A percentile compares a stretch with the other conserved stretches of the same genome.
Evolutionary conservation across 2,329 filamentous ascomycete genomes (phyloP).

Genomic region (Elsinoe arachidis): DNA sequence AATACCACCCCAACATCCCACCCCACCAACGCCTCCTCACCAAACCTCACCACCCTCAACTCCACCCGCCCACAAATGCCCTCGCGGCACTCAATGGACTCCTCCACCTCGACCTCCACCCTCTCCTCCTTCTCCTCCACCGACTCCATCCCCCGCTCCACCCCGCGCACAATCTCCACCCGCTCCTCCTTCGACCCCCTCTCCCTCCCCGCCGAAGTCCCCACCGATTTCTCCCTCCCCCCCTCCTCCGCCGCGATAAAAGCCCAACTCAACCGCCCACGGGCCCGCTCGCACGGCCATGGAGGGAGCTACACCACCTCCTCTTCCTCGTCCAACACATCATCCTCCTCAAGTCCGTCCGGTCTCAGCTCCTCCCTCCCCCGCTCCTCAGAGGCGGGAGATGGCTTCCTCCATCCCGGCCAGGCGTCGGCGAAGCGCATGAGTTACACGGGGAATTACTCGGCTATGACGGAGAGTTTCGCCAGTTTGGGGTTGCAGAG

Average conservation of each 20-base stretch:
- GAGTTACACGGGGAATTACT: background rate
- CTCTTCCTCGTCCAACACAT: background rate
- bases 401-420: background rate
- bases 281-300: background rate
- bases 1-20: background rate
- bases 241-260: background rate
- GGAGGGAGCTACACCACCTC: no score
- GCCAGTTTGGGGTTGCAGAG: conserved; percentile 1
- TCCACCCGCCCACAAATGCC: conserved; percentile 3
- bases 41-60: background rate
- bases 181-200: conserved; percentile 13
- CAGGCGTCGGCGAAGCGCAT: background rate
- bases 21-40: conserved; percentile 4
- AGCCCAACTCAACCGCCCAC: background rate
- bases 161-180: background rate
- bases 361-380: background rate
- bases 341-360: background rate
- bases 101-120: conserved; percentile 8
- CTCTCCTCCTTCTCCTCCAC: conserved; percentile 8
- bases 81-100: conserved; percentile 9
- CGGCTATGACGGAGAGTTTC: conserved; percentile 1
- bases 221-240: background rate
- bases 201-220: conserved; percentile 1
- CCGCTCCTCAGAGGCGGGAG: background rate
- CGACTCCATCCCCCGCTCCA: background rate